Evolutionary conservation across 164 flowering plant species (phyloP).

Genomic region (Vitis cinerea): DNA sequence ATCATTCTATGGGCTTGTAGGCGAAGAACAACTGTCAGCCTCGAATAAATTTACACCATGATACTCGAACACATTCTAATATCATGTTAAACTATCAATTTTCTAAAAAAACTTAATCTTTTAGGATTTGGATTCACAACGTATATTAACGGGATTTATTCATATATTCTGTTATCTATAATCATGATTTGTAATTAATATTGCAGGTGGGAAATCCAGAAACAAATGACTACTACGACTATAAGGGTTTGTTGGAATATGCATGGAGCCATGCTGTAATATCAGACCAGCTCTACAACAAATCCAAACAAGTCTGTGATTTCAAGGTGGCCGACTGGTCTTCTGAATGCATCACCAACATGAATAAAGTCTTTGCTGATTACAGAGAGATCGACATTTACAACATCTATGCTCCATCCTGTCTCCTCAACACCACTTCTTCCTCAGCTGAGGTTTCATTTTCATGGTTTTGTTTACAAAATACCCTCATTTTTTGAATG

Average conservation of each 20-base stretch:
- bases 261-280: conserved; percentile 77
- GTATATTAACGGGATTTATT: no score
- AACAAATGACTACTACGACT: conserved; percentile 55
- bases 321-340: conserved; percentile 43
- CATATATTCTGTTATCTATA: no score
- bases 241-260: conserved; percentile 54
- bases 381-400: conserved; percentile 64
- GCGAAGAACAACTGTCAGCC: no score
- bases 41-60: no score
- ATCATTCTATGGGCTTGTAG: no score
- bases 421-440: conserved; percentile 29
- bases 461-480: no score
- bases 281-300: conserved; percentile 45
- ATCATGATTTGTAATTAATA: no score
- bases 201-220: conserved; percentile 74
- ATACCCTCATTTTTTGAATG: no score
- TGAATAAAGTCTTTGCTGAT: conserved; percentile 27
- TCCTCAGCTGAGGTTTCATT: conserved; percentile 7
- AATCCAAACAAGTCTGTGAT: conserved; percentile 41
- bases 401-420: conserved; percentile 61
- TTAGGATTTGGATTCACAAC: no score
- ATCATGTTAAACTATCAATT: no score
- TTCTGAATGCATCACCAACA: conserved; percentile 30
- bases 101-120: no score
- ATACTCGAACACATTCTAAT: no score